Evolutionary conservation across 805 yeast genomes (phyloP).

Genomic region (Millerozyma miso): DNA sequence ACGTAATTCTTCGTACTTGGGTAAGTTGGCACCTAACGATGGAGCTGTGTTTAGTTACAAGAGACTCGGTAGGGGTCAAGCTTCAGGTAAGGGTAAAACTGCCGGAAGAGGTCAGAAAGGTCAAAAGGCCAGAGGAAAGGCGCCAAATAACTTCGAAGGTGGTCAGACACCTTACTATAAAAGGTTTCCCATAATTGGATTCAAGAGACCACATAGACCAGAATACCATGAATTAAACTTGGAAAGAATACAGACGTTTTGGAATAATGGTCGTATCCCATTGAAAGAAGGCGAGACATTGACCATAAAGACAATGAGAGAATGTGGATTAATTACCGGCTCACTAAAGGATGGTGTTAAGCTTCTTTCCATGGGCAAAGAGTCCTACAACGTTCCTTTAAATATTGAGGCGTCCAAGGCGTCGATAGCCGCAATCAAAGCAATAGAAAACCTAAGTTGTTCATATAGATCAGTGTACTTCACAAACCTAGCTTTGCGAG

Average conservation of each 20-base stretch:
- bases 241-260: slow-evolving; percentile 64
- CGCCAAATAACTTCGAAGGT: slow-evolving; percentile 95
- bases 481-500: slow-evolving; percentile 58
- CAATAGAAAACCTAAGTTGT: slow-evolving; percentile 72
- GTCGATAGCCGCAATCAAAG: slow-evolving; percentile 63
- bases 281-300: slow-evolving; percentile 59
- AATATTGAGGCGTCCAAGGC: slow-evolving; percentile 83
- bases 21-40: slow-evolving; percentile 53
- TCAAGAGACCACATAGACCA: slow-evolving; percentile 58
- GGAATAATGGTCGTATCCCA: slow-evolving; percentile 60
- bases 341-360: slow-evolving; percentile 75
- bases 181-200: slow-evolving; percentile 85
- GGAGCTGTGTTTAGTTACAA: slow-evolving; percentile 59
- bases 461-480: slow-evolving; percentile 69
- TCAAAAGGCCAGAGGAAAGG: slow-evolving; percentile 91
- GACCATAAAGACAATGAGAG: slow-evolving; percentile 72
- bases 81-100: slow-evolving; percentile 89
- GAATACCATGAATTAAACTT: slow-evolving; percentile 60
- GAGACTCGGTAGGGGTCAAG: slow-evolving; percentile 95
- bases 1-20: slow-evolving; percentile 46
- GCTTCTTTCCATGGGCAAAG: slow-evolving; percentile 63
- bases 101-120: slow-evolving; percentile 98
- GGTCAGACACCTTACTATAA: slow-evolving; percentile 93
- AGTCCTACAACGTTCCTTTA: slow-evolving; percentile 52
- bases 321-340: slow-evolving; percentile 70